Evolutionary conservation across 306 rosid species (phyloP).

Genomic region (Begonia fuchsioides): DNA sequence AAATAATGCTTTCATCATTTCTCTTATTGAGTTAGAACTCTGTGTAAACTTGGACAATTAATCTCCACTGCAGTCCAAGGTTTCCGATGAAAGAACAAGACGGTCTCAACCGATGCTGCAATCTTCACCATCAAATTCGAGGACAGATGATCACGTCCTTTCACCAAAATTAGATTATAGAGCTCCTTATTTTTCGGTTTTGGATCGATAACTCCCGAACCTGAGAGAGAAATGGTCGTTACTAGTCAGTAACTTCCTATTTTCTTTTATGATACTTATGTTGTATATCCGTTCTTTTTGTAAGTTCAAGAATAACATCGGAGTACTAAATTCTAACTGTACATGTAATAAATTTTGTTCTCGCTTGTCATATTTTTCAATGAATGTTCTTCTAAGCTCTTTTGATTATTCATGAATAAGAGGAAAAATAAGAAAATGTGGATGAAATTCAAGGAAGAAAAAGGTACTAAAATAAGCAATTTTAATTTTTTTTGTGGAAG

Average conservation of each 20-base stretch:
- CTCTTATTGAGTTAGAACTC: background rate
- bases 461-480: no score
- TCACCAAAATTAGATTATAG: slow-evolving; percentile 44
- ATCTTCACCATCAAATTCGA: slow-evolving; percentile 40
- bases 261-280: background rate
- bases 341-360: background rate
- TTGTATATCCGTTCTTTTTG: background rate
- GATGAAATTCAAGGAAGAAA: no score
- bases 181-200: slow-evolving; percentile 54
- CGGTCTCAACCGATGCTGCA: slow-evolving; percentile 55
- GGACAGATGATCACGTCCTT: slow-evolving; percentile 31
- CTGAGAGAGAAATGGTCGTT: no score
- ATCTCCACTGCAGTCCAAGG: no score
- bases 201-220: slow-evolving; percentile 41
- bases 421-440: no score
- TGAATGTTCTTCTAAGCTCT: no score
- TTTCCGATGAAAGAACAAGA: slow-evolving; percentile 40
- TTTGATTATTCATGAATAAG: no score
- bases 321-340: background rate
- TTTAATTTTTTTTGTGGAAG: no score
- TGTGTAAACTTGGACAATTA: no score
- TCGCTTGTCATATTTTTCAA: no score
- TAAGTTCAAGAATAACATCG: background rate
- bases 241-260: background rate
- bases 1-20: background rate